These are phyloP conservation scores for Agaricus subrufescens DNA, from an alignment of 768 basidiomycete genomes.

Conservation along the genomic window DNA sequence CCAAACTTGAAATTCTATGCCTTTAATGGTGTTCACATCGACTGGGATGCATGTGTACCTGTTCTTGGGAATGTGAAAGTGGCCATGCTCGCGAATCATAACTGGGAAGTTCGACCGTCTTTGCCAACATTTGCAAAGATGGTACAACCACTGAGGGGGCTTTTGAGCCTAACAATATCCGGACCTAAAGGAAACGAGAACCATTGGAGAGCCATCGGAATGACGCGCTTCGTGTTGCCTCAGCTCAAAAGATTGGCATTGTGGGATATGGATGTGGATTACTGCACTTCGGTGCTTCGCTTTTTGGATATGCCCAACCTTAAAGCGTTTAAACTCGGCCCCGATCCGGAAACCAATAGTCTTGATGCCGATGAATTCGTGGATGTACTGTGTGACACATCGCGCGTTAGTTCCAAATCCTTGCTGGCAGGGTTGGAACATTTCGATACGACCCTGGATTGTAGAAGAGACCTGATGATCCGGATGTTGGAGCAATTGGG, in stretches of 20 bases:
- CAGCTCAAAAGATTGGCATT: slow-evolving; percentile 34
- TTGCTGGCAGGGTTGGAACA: slow-evolving; percentile 44
- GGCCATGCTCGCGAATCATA: slow-evolving; percentile 60
- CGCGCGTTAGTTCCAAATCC: slow-evolving; percentile 34
- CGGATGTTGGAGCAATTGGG: slow-evolving; percentile 42
- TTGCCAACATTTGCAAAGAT: slow-evolving; percentile 50
- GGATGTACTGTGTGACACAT: slow-evolving; percentile 30
- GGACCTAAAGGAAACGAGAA: slow-evolving; percentile 41
- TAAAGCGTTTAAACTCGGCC: slow-evolving; percentile 44
- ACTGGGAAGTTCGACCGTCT: slow-evolving; percentile 57
- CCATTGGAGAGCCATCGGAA: slow-evolving; percentile 36
- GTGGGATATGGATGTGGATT: slow-evolving; percentile 34
- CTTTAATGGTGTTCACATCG: slow-evolving; percentile 69
- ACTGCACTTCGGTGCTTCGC: slow-evolving; percentile 32
- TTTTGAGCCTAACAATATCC: slow-evolving; percentile 49
- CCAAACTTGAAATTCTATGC: slow-evolving; percentile 45
- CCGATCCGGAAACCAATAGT: slow-evolving; percentile 43
- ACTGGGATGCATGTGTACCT: slow-evolving; percentile 48
- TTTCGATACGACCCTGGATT: slow-evolving; percentile 48
- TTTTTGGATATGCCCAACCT: slow-evolving; percentile 36
- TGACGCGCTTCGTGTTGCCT: slow-evolving; percentile 30
- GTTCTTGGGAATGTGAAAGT: slow-evolving; percentile 43
- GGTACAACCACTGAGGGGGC: slow-evolving; percentile 46
- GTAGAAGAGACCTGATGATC: slow-evolving; percentile 26
- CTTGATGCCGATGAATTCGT: slow-evolving; percentile 29